These are phyloP conservation scores for Blakeslea trispora DNA, from an alignment of 371 early-diverging fungal genomes.

Conservation along the genomic window DNA sequence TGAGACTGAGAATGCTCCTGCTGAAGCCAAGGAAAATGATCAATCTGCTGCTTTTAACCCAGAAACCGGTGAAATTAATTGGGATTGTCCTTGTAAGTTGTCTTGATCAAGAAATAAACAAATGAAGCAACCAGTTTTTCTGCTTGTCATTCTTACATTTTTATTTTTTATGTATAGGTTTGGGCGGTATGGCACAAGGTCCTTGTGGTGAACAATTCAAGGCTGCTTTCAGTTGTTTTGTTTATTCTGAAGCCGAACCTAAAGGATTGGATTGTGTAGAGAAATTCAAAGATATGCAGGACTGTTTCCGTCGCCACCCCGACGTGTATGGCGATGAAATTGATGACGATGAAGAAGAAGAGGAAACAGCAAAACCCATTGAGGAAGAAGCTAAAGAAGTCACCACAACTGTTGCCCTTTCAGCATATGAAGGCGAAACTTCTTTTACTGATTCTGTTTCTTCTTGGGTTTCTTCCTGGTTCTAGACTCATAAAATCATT, in stretches of 20 bases:
- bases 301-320: constrained; percentile 81
- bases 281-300: constrained; percentile 83
- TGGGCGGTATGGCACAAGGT: constrained; percentile 94
- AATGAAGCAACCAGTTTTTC: no score
- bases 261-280: constrained; percentile 89
- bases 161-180: constrained; percentile 26
- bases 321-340: constrained; percentile 76
- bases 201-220: constrained; percentile 97
- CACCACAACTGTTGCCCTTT: constrained; percentile 4
- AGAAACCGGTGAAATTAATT: constrained; percentile 96
- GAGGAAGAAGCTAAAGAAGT: constrained; percentile 25
- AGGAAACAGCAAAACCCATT: constrained; percentile 26
- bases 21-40: constrained; percentile 18
- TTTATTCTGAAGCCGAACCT: constrained; percentile 84
- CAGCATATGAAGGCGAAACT: constrained; percentile 13
- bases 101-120: neutral
- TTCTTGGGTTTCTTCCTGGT: constrained; percentile 26
- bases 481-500: constrained; percentile 7
- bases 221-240: constrained; percentile 96
- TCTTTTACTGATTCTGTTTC: constrained; percentile 5
- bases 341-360: constrained; percentile 61
- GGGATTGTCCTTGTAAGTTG: constrained; percentile 95
- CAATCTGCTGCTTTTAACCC: constrained; percentile 61
- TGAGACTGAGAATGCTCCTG: constrained; percentile 20
- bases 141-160: no score